Percentiles rank a stretch among this genome's conserved stretches.
phyloP scores from a whole-genome alignment of 176 grass and related monocot genomes.

The Calamus simplicifolius region DNA sequence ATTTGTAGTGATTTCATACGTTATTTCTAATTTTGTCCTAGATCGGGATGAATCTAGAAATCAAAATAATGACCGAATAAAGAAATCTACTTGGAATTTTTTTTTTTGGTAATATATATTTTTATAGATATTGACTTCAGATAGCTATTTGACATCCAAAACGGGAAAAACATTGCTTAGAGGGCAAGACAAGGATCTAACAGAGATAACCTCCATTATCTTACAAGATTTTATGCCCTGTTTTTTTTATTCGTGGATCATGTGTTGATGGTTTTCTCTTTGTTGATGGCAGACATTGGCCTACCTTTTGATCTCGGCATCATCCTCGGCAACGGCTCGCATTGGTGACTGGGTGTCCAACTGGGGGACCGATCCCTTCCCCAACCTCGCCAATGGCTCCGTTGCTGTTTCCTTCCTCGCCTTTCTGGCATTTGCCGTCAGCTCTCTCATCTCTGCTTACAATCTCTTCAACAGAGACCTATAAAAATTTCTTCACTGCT shows the following conservation, averaged over 20 bases:
- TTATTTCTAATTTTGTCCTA: too few relatives aligned
- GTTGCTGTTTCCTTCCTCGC: conserved; percentile 76
- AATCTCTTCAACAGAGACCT: conserved; percentile 64
- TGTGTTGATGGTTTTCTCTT: conserved; percentile 7
- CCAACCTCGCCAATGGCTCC: conserved; percentile 74
- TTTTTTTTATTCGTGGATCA: background rate
- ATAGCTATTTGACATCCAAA: too few relatives aligned
- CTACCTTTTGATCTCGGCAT: conserved; percentile 88
- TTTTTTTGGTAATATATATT: too few relatives aligned
- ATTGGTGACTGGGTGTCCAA: conserved; percentile 61
- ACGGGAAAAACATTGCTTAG: too few relatives aligned
- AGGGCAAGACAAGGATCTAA: too few relatives aligned
- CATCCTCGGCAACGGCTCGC: conserved; percentile 74
- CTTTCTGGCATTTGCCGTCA: conserved; percentile 65
- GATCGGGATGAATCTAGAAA: too few relatives aligned
- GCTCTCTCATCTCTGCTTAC: conserved; percentile 78
- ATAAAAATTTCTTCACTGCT: conserved; percentile 6
- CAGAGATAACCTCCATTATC: too few relatives aligned
- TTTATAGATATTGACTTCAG: too few relatives aligned
- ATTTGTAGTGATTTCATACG: too few relatives aligned
- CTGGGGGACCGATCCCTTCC: conserved; percentile 84
- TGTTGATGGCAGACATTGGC: conserved; percentile 42
- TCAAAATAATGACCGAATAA: too few relatives aligned
- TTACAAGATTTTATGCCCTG: too few relatives aligned
- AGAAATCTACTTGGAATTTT: too few relatives aligned